Conservation (phyloP, 2,329 filamentous ascomycete species). For the Penicillium nordicum region DNA sequence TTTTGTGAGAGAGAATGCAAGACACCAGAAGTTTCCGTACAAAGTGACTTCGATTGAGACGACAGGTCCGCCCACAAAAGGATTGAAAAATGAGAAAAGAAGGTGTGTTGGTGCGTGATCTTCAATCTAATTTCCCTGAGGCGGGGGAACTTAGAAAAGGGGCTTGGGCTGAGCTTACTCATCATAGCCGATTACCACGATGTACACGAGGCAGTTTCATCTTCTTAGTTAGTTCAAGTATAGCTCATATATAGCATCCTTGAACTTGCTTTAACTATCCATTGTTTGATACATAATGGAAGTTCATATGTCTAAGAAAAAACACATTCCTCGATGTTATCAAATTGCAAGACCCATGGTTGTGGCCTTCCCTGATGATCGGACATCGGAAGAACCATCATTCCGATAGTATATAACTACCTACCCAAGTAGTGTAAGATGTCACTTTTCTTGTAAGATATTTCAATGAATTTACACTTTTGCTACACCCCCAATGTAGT, state of each 20-base stretch:
- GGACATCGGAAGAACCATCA: background rate
- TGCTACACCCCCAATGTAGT: background rate
- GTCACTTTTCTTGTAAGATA: background rate
- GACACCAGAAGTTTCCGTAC: background rate
- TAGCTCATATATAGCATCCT: background rate
- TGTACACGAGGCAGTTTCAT: conserved; percentile 9
- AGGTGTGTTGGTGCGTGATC: conserved; percentile 5
- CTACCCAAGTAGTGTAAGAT: background rate
- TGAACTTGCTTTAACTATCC: background rate
- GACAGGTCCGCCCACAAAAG: background rate
- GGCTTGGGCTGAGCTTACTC: conserved; percentile 30
- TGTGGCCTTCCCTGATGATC: background rate
- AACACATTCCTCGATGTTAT: background rate
- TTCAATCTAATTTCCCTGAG: conserved; percentile 16
- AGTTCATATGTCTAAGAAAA: background rate
- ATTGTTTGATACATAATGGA: background rate
- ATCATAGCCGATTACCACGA: background rate
- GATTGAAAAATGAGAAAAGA: conserved; percentile 13
- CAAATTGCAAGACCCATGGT: conserved; percentile 1
- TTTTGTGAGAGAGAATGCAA: background rate
- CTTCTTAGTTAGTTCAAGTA: conserved; percentile 3
- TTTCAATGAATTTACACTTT: background rate
- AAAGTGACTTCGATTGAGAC: background rate
- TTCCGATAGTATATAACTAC: background rate
- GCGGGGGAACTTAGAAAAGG: conserved; percentile 34